These are phyloP conservation scores for Salix caprea DNA, from an alignment of 345 rosid species.

Conservation along the genomic window DNA sequence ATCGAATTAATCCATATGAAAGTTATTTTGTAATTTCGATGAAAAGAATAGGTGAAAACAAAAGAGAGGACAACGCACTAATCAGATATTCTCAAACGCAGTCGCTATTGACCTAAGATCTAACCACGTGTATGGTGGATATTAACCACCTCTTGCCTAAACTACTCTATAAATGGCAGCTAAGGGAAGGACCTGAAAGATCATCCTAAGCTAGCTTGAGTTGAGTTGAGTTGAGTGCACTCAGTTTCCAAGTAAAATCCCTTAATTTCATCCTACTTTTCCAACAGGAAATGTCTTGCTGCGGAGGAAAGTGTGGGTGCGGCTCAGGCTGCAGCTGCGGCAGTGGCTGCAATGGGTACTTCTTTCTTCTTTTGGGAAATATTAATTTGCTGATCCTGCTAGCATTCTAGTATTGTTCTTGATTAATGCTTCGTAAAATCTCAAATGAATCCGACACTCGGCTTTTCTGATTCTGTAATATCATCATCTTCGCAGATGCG, in stretches of 20 bases:
- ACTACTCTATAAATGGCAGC: slow-evolving; percentile 14
- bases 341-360: slow-evolving; percentile 12
- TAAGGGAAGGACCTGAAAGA: fast-evolving
- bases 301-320: slow-evolving; percentile 23
- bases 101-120: slow-evolving; percentile 10
- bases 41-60: too few species aligned
- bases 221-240: not conserved
- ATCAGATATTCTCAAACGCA: not conserved
- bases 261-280: not conserved
- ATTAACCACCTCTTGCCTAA: not conserved
- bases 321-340: slow-evolving; percentile 23
- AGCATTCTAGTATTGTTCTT: too few species aligned
- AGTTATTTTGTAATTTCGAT: not conserved
- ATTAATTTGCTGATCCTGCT: not conserved
- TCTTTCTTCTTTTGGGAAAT: not conserved
- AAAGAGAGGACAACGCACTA: too few species aligned
- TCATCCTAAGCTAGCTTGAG: not conserved
- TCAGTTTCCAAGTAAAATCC: not conserved
- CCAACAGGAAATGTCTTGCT: slow-evolving; percentile 15
- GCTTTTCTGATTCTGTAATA: not conserved
- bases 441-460: not conserved
- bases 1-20: not conserved
- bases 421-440: not conserved
- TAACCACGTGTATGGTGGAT: slow-evolving; percentile 37
- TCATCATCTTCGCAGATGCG: slow-evolving; percentile 11